phyloP scores from a whole-genome alignment of 2,329 filamentous ascomycete genomes.

The Colletotrichum agaves region DNA sequence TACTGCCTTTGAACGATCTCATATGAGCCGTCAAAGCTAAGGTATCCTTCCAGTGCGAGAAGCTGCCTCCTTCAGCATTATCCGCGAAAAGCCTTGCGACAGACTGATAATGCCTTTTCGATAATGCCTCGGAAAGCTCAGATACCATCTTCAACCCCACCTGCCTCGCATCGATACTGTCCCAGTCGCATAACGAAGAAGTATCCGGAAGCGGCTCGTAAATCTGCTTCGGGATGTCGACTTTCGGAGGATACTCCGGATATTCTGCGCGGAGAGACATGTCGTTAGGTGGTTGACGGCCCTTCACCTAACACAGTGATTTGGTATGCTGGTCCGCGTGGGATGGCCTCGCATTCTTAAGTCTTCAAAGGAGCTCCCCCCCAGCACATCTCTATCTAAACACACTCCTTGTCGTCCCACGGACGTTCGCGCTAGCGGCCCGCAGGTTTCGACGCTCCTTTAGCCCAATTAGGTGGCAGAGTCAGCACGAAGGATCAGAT shows the following conservation, averaged over 20 bases:
- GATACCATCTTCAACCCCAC: not conserved
- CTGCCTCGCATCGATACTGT: not conserved
- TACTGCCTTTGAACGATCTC: constrained; percentile 26
- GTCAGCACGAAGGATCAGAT: too few species aligned
- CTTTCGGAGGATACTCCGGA: constrained; percentile 23
- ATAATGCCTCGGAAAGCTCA: not conserved
- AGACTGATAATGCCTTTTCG: not conserved
- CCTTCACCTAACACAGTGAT: not conserved
- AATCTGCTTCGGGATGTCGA: constrained; percentile 28
- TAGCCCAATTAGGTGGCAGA: not conserved
- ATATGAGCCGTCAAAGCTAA: constrained; percentile 34
- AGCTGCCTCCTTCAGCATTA: not conserved
- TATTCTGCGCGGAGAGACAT: not conserved
- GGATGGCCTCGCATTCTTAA: not conserved
- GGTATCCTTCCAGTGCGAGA: constrained; percentile 33
- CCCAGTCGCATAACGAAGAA: constrained; percentile 16
- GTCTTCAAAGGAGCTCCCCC: not conserved
- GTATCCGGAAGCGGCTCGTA: constrained; percentile 22
- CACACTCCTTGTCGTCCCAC: not conserved
- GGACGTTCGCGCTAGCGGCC: not conserved
- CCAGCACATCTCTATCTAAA: not conserved
- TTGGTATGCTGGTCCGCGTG: too few species aligned
- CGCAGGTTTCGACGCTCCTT: not conserved
- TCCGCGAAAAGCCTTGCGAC: constrained; percentile 6
- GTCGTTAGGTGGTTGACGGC: too few species aligned